Evolutionary conservation across 148 eudicot genomes (phyloP).

Genomic region (Polygonum aviculare): DNA sequence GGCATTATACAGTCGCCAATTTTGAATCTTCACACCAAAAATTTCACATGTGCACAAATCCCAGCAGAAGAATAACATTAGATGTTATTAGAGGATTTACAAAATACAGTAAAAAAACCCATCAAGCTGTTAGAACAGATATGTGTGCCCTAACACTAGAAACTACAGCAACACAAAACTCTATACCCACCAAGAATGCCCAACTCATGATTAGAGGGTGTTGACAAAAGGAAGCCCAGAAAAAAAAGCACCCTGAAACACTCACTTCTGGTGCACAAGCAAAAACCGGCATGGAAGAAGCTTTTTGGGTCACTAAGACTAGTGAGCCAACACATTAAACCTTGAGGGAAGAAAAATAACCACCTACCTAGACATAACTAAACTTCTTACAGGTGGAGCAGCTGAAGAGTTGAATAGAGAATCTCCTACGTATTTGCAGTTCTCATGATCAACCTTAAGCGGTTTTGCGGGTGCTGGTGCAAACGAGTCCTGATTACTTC

Average conservation of each 20-base stretch:
- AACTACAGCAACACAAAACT: conserved; percentile 24
- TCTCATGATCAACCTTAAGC: conserved; percentile 43
- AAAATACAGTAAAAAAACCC: too few species aligned
- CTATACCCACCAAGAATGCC: conserved; percentile 14
- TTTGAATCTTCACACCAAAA: neutral
- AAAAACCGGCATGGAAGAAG: neutral
- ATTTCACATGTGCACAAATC: neutral
- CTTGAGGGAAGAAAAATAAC: conserved; percentile 4
- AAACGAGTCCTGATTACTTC: conserved; percentile 14
- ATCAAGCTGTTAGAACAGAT: neutral
- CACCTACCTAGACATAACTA: conserved; percentile 78
- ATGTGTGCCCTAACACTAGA: neutral
- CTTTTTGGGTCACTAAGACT: neutral
- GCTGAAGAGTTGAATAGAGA: conserved; percentile 43
- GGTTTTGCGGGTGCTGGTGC: conserved; percentile 25
- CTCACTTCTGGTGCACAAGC: neutral
- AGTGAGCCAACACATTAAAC: neutral
- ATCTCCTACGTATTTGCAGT: conserved; percentile 49
- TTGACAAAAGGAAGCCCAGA: neutral
- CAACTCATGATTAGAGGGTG: neutral
- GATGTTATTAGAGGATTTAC: neutral
- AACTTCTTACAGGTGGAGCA: conserved; percentile 38
- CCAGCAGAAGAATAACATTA: neutral
- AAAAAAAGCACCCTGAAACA: neutral
- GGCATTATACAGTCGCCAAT: neutral